Evolutionary conservation across 2,329 filamentous ascomycete genomes (phyloP), one percentile per base, ranked within the genome.

Genomic region (Claviceps pazoutovae): DNA sequence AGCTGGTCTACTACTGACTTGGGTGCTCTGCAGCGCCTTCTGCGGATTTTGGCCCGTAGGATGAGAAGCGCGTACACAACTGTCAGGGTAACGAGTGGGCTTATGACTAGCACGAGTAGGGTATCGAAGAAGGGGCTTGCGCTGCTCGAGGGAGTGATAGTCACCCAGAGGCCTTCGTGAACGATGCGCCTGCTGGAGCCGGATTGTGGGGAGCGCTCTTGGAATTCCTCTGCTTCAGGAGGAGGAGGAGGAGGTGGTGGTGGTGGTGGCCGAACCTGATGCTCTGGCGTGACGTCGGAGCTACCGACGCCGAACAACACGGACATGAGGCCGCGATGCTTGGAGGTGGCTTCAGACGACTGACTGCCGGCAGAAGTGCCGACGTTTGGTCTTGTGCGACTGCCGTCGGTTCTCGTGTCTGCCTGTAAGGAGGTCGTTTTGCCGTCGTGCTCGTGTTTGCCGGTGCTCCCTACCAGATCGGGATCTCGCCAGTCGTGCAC

Each of bases 91-190:
- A 97, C 83, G 14, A 98, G 70, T 7, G 93, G 93, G 61, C 90
- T 96, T 51, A 97, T 83, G 36, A 98, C 89, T n/a, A 98, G 74
- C 8, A 98, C 89, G n/a, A 97, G 74, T 2, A 98, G 76, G 0
- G 91, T 97, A 64, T 98, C 93, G 59, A 97, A 90, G 71, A 98
- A 95, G 0, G 93, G 90, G 59, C 85, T 94, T 5, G 86, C 85
- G 56, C 88, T 91, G 66, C 82, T 91, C 0, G 89, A 90, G 1
- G 90, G 93, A 1, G 88, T 93, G 51, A 98, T 80, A 7, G 93
- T 95, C n/a, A 98, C 88, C 89, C 89, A 97, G 4, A 98, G 78
- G 2, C 89, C 91, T 59, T 93, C 83, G 39, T 74, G 69, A 59
- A 54, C 16, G 30, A 30, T 41, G 37, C 37, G 16, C 17, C 11